Percentiles rank a stretch among this genome's conserved stretches.
phyloP scores from a whole-genome alignment of 805 yeast species.

The Ogataea zsoltii region DNA sequence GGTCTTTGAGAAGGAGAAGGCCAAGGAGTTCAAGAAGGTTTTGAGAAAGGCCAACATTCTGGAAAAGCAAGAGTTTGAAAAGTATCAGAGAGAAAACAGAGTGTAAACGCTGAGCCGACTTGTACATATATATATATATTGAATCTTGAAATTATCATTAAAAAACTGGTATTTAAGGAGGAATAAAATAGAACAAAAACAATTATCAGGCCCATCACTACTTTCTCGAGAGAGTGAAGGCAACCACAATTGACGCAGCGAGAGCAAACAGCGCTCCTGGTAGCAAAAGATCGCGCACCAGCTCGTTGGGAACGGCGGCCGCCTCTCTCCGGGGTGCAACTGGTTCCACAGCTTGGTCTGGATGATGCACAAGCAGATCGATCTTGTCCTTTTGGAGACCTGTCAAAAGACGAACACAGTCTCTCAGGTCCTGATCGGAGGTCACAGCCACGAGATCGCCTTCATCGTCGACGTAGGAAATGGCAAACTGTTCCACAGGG shows the following conservation, averaged over 20 bases:
- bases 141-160: slow-evolving; percentile 1
- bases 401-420: slow-evolving; percentile 63
- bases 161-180: not conserved
- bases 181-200: not conserved
- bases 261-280: slow-evolving; percentile 62
- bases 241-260: slow-evolving; percentile 59
- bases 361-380: slow-evolving; percentile 71
- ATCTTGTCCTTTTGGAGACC: slow-evolving; percentile 57
- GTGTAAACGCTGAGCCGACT: slow-evolving; percentile 5
- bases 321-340: slow-evolving; percentile 2
- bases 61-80: slow-evolving; percentile 25
- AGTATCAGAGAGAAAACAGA: slow-evolving; percentile 14
- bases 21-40: slow-evolving; percentile 47
- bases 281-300: slow-evolving; percentile 61
- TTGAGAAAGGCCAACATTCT: slow-evolving; percentile 33
- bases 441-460: slow-evolving; percentile 79
- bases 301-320: slow-evolving; percentile 7
- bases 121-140: slow-evolving; percentile 14
- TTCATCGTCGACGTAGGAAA: slow-evolving; percentile 82
- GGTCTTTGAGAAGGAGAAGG: slow-evolving; percentile 46
- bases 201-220: slow-evolving; percentile 18
- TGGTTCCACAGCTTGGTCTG: slow-evolving; percentile 43
- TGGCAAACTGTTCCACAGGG: slow-evolving; percentile 48
- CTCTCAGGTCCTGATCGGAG: slow-evolving; percentile 68
- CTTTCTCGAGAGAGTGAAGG: slow-evolving; percentile 52